These are phyloP conservation scores for Cicer cuneatum DNA, from an alignment of 306 rosid species.

Conservation along the genomic window DNA sequence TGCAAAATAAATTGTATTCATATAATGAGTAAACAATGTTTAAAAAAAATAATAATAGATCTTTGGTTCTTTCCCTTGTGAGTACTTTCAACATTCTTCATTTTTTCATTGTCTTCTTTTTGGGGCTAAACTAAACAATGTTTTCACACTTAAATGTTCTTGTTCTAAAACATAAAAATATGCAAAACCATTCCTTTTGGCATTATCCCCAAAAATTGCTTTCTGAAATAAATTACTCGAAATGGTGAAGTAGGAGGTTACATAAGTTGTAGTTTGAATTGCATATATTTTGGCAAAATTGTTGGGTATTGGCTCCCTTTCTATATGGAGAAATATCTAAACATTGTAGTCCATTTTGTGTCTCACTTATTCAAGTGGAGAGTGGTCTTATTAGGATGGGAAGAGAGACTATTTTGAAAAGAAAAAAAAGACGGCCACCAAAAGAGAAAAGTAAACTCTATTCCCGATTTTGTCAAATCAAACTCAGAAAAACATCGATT, in stretches of 20 bases:
- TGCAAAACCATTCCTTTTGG: not conserved
- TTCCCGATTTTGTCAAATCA: too few relatives aligned
- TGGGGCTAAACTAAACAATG: constrained; percentile 19
- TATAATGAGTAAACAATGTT: not conserved
- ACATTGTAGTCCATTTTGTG: too few relatives aligned
- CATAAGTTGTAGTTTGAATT: not conserved
- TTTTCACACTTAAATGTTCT: not conserved
- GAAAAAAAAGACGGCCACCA: too few relatives aligned
- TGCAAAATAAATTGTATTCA: not conserved
- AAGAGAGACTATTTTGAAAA: too few relatives aligned
- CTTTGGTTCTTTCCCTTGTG: constrained; percentile 8
- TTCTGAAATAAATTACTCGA: constrained; percentile 15
- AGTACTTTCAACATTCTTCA: constrained; percentile 10
- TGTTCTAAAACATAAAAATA: constrained; percentile 33
- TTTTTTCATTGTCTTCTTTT: constrained; percentile 9
- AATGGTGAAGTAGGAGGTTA: constrained; percentile 22
- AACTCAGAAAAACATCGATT: too few relatives aligned
- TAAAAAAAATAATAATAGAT: not conserved
- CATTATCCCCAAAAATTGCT: not conserved
- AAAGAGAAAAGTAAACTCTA: too few relatives aligned
- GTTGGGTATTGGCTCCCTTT: too few relatives aligned
- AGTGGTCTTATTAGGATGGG: too few relatives aligned
- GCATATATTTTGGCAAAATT: constrained; percentile 13
- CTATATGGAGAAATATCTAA: too few relatives aligned
- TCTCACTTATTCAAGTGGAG: too few relatives aligned